Conservation (phyloP, 179 eudicot species). For the Dionaea muscipula region DNA sequence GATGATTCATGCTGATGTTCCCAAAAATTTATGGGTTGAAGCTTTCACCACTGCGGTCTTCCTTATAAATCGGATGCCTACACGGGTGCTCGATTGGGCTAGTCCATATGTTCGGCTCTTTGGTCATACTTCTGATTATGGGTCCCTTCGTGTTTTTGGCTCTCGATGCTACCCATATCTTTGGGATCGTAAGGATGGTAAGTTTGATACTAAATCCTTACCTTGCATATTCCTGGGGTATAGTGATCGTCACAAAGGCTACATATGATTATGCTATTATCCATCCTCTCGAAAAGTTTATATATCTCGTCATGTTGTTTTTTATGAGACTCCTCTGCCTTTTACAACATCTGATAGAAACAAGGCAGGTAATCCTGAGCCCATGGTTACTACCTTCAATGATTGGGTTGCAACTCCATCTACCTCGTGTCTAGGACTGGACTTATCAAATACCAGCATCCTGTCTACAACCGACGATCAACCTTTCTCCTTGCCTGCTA, state of each 20-base stretch:
- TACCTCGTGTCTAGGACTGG: no score
- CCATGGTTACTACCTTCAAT: background rate
- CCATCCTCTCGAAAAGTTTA: background rate
- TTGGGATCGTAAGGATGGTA: no score
- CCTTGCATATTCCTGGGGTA: no score
- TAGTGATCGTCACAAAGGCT: no score
- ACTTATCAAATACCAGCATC: no score
- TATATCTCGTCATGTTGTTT: background rate
- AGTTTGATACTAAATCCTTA: no score
- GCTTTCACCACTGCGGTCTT: slow-evolving; percentile 6
- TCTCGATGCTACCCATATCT: slow-evolving; percentile 1
- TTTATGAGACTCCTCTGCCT: background rate
- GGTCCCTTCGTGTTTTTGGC: slow-evolving; percentile 1
- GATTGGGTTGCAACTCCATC: background rate
- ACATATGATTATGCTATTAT: no score
- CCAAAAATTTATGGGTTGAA: slow-evolving; percentile 3
- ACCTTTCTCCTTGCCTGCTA: no score
- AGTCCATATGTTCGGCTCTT: background rate
- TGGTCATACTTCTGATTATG: background rate
- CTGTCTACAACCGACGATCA: no score
- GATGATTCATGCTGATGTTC: background rate
- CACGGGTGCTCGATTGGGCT: background rate
- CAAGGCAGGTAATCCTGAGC: background rate
- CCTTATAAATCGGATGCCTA: slow-evolving; percentile 6
- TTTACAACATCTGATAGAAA: background rate